A percentile compares a stretch with the other conserved stretches of the same genome.
These are phyloP conservation scores for Hypomontagnella monticulosa DNA, from an alignment of 495 filamentous ascomycete species.

Conservation along the genomic window DNA sequence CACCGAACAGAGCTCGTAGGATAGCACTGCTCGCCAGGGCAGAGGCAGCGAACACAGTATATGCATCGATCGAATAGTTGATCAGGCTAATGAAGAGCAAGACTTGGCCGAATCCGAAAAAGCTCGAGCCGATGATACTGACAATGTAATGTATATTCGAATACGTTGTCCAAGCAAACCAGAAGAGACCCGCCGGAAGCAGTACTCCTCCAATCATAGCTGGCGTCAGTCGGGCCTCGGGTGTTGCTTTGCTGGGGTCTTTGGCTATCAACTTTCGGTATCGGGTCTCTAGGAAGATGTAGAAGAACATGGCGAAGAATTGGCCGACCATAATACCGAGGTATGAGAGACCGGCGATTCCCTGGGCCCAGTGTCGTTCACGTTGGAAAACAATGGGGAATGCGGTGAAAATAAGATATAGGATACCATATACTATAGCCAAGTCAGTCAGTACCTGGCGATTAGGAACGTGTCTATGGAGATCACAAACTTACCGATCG, in stretches of 20 bases:
- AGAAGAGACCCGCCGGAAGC: constrained; percentile 75
- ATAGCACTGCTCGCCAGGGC: constrained; percentile 75
- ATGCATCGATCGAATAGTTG: constrained; percentile 76
- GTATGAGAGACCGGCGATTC: constrained; percentile 75
- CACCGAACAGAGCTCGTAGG: constrained; percentile 44
- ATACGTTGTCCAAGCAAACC: constrained; percentile 76
- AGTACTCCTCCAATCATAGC: constrained; percentile 73
- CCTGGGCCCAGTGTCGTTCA: constrained; percentile 70
- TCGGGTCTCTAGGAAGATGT: too few species aligned
- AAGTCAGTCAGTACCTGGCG: too few species aligned
- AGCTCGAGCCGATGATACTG: constrained; percentile 67
- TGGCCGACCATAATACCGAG: constrained; percentile 71
- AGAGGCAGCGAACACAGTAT: constrained; percentile 77
- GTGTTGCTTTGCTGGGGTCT: constrained; percentile 65
- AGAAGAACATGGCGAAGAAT: too few species aligned
- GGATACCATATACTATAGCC: neutral
- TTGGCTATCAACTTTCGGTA: constrained; percentile 36
- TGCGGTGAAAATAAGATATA: constrained; percentile 85
- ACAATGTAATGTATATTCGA: constrained; percentile 72
- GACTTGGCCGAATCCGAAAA: constrained; percentile 78
- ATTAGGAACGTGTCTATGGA: too few species aligned
- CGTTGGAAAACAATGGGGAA: constrained; percentile 78
- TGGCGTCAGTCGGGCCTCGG: constrained; percentile 78
- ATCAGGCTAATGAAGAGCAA: constrained; percentile 72
- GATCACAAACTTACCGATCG: too few species aligned